A percentile compares a stretch with the other conserved stretches of the same genome.
Conservation (phyloP, 2,329 filamentous ascomycete species). For the Cadophora sp. region DNA sequence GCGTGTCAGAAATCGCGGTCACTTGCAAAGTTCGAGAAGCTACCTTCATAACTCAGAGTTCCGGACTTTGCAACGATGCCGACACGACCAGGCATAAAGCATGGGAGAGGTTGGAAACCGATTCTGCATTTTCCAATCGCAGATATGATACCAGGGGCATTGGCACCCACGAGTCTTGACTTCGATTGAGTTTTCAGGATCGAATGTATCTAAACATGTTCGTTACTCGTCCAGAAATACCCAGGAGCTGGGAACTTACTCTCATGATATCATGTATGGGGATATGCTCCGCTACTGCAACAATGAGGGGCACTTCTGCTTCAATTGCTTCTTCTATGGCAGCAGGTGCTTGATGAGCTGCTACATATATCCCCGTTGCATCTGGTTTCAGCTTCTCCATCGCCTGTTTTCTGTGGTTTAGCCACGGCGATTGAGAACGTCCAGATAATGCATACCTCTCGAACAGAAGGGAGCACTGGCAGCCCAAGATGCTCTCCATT, state of each 20-base stretch:
- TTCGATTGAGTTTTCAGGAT: conserved; percentile 73
- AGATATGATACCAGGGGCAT: conserved; percentile 77
- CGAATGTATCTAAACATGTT: conserved; percentile 61
- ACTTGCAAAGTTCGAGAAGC: conserved; percentile 3
- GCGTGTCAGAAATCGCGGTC: conserved; percentile 16
- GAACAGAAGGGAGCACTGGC: conserved; percentile 73
- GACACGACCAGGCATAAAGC: conserved; percentile 71
- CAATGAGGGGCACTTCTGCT: conserved; percentile 76
- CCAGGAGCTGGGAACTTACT: conserved; percentile 49
- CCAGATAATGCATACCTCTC: conserved; percentile 50
- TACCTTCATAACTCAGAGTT: conserved; percentile 73
- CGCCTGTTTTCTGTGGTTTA: conserved; percentile 53
- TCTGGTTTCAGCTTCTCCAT: conserved; percentile 75
- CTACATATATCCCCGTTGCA: conserved; percentile 81
- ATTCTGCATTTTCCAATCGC: conserved; percentile 72
- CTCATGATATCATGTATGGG: conserved; percentile 75
- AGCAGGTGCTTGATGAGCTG: conserved; percentile 72
- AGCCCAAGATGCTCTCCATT: conserved; percentile 75
- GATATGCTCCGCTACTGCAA: conserved; percentile 78
- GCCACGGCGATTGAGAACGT: background rate
- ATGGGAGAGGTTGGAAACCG: conserved; percentile 79
- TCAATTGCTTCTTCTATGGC: conserved; percentile 84
- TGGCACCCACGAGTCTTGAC: conserved; percentile 73
- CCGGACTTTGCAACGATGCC: conserved; percentile 78
- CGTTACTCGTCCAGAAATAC: background rate